Conservation (phyloP, 176 grass and related monocot genomes). For the Carex parvula region DNA sequence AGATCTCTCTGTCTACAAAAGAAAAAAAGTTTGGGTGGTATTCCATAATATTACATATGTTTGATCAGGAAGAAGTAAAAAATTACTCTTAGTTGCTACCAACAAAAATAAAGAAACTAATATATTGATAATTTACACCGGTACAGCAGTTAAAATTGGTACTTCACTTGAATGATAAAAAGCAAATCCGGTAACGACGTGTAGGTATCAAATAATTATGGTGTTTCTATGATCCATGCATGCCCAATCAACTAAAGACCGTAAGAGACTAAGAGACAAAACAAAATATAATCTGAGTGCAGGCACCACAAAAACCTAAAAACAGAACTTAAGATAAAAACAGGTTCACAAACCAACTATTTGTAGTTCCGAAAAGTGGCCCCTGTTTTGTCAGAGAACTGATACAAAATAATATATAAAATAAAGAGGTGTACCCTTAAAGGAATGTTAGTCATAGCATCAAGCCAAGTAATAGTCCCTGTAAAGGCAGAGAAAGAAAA, state of each 20-base stretch:
- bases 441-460: constrained; percentile 91
- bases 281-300: background rate
- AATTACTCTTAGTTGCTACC: background rate
- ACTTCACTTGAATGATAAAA: background rate
- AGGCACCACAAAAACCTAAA: background rate
- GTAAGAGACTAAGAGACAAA: background rate
- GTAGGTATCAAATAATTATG: background rate
- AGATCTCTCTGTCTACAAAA: constrained; percentile 72
- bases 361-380: background rate
- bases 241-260: background rate
- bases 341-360: background rate
- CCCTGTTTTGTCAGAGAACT: background rate
- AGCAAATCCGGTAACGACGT: background rate
- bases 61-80: constrained; percentile 5
- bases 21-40: background rate
- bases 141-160: background rate
- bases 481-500: constrained; percentile 31
- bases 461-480: constrained; percentile 82
- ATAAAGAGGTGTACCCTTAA: constrained; percentile 54
- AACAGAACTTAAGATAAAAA: background rate
- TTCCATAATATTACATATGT: background rate
- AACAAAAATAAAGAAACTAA: background rate
- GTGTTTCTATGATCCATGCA: background rate
- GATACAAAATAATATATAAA: background rate
- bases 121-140: background rate